These are phyloP conservation scores for Xerocomellus chrysenteron DNA, from an alignment of 768 basidiomycete genomes.

Conservation along the genomic window DNA sequence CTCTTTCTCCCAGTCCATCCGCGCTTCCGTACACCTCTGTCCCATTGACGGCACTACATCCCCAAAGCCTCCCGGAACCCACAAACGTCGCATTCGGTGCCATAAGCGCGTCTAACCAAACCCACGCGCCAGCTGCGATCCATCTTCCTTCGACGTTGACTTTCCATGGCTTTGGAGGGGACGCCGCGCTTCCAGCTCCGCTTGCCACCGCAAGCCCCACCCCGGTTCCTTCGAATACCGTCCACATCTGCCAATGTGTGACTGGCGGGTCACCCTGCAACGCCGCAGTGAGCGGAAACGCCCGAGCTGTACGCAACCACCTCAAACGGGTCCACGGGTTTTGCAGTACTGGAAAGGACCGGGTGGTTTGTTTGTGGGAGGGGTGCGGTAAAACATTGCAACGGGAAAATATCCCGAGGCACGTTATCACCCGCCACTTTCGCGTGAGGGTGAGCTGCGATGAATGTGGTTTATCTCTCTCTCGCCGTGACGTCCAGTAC, in stretches of 20 bases:
- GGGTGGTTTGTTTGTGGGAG: conserved; percentile 5
- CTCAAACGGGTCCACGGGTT: conserved; percentile 12
- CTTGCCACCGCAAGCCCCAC: not conserved
- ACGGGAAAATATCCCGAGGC: conserved; percentile 20
- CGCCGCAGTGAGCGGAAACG: not conserved
- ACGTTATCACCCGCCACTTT: conserved; percentile 18
- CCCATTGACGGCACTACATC: not conserved
- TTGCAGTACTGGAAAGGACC: conserved; percentile 1
- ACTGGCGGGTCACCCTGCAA: conserved; percentile 4
- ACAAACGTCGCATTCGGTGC: not conserved
- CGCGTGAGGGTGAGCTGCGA: conserved; percentile 7
- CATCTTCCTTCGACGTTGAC: not conserved
- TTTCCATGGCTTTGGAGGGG: not conserved
- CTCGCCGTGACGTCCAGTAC: conserved; percentile 20
- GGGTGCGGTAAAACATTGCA: conserved; percentile 9
- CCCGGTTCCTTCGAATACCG: not conserved
- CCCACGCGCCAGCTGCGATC: not conserved
- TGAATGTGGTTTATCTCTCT: conserved; percentile 13
- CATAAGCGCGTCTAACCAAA: not conserved
- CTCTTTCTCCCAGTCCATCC: not conserved
- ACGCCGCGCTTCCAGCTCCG: not conserved
- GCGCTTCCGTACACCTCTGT: not conserved
- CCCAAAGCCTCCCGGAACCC: not conserved
- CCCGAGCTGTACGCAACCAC: conserved; percentile 14
- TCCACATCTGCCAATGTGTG: conserved; percentile 4